Evolutionary conservation across 108 stramenopile genomes (phyloP).

Genomic region (Skeletonema grethae): DNA sequence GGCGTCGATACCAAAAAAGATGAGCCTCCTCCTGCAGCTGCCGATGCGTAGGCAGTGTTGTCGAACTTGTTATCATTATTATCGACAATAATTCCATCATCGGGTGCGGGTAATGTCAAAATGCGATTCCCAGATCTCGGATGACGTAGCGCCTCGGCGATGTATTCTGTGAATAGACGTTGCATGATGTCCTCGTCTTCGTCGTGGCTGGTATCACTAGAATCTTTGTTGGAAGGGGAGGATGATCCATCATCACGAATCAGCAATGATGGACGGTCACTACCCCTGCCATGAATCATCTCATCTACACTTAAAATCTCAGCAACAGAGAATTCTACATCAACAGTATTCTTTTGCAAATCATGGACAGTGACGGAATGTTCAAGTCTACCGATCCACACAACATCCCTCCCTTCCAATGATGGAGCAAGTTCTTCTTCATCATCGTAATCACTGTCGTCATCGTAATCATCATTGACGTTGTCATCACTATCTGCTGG

Average conservation of each 20-base stretch:
- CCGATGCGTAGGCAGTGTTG: conserved; percentile 8
- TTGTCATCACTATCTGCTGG: background rate
- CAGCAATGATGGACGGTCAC: conserved; percentile 5
- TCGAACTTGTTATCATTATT: background rate
- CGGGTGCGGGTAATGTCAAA: conserved; percentile 31
- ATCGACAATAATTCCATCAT: conserved; percentile 3
- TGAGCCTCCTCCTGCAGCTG: conserved; percentile 10
- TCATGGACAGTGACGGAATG: conserved; percentile 76
- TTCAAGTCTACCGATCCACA: conserved; percentile 90
- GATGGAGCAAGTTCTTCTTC: conserved; percentile 33
- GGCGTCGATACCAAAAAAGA: conserved; percentile 74
- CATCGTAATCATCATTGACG: conserved; percentile 9
- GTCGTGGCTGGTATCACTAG: background rate
- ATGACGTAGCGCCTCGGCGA: conserved; percentile 41
- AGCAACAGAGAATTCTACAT: conserved; percentile 72
- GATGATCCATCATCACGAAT: conserved; percentile 5
- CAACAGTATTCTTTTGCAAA: conserved; percentile 62
- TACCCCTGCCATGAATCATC: conserved; percentile 56
- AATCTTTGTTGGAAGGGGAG: background rate
- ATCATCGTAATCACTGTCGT: conserved; percentile 7
- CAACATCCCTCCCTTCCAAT: conserved; percentile 58
- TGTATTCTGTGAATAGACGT: conserved; percentile 37
- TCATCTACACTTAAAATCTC: conserved; percentile 73
- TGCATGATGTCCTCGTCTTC: conserved; percentile 3
- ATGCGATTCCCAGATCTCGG: conserved; percentile 37